These are phyloP conservation scores for Antrodiella citrinella DNA, from an alignment of 768 basidiomycete species.

Conservation along the genomic window DNA sequence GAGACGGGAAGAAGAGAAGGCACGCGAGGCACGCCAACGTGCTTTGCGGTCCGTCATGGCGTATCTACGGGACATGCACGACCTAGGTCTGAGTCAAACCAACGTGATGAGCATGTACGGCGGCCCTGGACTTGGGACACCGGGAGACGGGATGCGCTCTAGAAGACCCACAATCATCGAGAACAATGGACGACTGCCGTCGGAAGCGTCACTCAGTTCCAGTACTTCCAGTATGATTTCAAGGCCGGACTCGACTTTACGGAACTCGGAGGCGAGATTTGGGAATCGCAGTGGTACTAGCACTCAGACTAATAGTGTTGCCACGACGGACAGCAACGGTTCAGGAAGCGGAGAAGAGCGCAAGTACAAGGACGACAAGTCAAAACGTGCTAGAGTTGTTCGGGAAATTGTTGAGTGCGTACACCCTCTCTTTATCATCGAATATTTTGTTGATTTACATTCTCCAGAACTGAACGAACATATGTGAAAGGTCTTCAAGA, in stretches of 20 bases:
- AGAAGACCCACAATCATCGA: conserved; percentile 67
- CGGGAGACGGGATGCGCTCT: conserved; percentile 32
- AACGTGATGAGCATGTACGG: conserved; percentile 54
- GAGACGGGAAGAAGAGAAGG: conserved; percentile 64
- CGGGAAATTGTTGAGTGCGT: conserved; percentile 88
- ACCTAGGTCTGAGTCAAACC: conserved; percentile 64
- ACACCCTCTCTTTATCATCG: conserved; percentile 1
- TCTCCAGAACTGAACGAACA: conserved; percentile 78
- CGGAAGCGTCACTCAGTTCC: conserved; percentile 34
- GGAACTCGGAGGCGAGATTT: conserved; percentile 56
- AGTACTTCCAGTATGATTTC: conserved; percentile 30
- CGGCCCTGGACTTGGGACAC: conserved; percentile 35
- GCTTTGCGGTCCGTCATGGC: conserved; percentile 91
- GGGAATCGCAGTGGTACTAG: conserved; percentile 52
- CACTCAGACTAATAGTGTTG: conserved; percentile 65
- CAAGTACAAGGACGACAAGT: conserved; percentile 87
- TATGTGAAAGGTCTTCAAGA: conserved; percentile 94
- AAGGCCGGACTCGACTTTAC: conserved; percentile 43
- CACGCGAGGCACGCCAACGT: conserved; percentile 63
- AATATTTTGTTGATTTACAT: conserved; percentile 12
- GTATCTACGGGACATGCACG: conserved; percentile 93
- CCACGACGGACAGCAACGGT: conserved; percentile 65
- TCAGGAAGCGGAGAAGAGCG: conserved; percentile 58
- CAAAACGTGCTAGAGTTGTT: conserved; percentile 75
- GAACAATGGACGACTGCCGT: conserved; percentile 41